Evolutionary conservation across 345 rosid genomes (phyloP).

Genomic region (Eucalyptus microcorys): DNA sequence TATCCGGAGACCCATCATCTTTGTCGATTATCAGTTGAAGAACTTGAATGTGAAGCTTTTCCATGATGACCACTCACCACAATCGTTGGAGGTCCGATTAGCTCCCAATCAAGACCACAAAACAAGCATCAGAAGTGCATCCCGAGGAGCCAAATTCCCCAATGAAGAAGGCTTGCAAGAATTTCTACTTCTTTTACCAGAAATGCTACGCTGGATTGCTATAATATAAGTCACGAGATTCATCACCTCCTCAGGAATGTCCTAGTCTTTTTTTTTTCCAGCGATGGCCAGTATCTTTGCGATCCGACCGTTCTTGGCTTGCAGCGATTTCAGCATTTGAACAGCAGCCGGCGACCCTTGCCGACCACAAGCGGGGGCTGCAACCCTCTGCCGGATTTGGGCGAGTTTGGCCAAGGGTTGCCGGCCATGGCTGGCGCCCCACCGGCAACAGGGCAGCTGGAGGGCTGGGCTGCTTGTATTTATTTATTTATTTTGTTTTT

Average conservation of each 20-base stretch:
- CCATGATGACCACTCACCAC: slow-evolving; percentile 74
- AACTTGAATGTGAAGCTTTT: slow-evolving; percentile 60
- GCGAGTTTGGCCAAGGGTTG: too few relatives aligned
- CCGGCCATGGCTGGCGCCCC: too few relatives aligned
- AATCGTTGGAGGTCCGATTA: slow-evolving; percentile 28
- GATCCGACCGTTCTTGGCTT: slow-evolving; percentile 36
- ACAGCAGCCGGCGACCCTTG: neutral
- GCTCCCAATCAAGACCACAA: slow-evolving; percentile 10
- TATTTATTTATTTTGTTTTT: accelerated
- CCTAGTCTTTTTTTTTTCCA: slow-evolving; percentile 56
- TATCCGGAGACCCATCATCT: slow-evolving; percentile 54
- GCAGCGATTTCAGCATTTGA: slow-evolving; percentile 6
- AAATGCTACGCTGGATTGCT: neutral
- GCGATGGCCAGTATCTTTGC: slow-evolving; percentile 39
- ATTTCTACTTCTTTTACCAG: neutral
- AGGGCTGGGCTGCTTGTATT: too few relatives aligned
- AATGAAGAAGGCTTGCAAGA: neutral
- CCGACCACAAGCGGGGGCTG: too few relatives aligned
- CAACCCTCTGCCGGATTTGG: too few relatives aligned
- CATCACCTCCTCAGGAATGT: slow-evolving; percentile 61
- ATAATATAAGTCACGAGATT: neutral
- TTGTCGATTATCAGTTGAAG: slow-evolving; percentile 69
- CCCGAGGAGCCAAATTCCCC: neutral
- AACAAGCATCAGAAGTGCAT: neutral
- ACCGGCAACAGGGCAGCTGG: accelerated